Conservation (phyloP, 306 rosid species). For the Gleditsia sinensis region DNA sequence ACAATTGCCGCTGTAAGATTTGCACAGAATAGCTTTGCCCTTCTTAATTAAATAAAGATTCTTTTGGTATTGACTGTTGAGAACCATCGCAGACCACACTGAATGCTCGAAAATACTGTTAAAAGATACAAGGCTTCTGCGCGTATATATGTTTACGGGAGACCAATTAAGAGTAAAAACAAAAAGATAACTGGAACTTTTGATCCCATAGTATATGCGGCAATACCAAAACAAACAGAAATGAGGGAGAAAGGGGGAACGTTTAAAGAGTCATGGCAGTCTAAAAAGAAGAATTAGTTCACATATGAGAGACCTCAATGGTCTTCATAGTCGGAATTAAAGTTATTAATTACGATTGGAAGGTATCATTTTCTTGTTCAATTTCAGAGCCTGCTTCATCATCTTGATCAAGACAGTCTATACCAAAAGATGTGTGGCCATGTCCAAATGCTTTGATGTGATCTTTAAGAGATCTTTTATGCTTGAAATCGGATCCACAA, state of each 20-base stretch:
- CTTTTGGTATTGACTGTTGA: background rate
- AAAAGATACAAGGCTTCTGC: background rate
- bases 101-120: background rate
- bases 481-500: slow-evolving; percentile 75
- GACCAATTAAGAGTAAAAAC: background rate
- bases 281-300: background rate
- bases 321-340: background rate
- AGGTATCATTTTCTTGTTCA: slow-evolving; percentile 46
- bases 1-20: background rate
- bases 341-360: background rate
- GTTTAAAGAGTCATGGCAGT: background rate
- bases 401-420: slow-evolving; percentile 55
- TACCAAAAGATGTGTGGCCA: slow-evolving; percentile 53
- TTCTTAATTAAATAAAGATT: background rate
- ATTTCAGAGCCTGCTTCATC: slow-evolving; percentile 59
- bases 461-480: slow-evolving; percentile 70
- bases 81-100: background rate
- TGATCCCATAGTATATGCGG: background rate
- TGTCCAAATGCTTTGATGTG: slow-evolving; percentile 67
- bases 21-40: background rate
- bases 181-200: background rate
- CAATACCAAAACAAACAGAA: background rate
- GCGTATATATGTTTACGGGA: background rate
- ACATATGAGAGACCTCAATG: background rate
- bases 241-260: background rate